A percentile compares a stretch with the other conserved stretches of the same genome.
Conservation (phyloP, 108 stramenopile genomes). For the Fragilaria crotonensis region DNA sequence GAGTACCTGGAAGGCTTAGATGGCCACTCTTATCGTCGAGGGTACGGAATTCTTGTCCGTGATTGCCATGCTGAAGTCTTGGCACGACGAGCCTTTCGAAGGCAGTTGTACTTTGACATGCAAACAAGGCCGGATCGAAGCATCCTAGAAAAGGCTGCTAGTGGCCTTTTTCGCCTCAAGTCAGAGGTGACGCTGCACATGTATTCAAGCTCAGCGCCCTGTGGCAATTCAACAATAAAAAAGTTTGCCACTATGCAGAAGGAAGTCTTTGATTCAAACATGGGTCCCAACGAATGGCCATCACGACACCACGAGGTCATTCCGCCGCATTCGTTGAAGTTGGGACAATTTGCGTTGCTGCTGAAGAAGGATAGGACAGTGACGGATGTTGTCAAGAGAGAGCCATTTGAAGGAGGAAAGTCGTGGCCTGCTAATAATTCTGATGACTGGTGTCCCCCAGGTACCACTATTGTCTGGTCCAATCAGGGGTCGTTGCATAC, state of each 20-base stretch:
- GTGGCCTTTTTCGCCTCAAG: constrained; percentile 28
- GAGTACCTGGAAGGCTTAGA: not conserved
- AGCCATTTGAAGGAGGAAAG: constrained; percentile 9
- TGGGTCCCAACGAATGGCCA: constrained; percentile 76
- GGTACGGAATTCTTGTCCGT: constrained; percentile 57
- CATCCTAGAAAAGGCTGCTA: not conserved
- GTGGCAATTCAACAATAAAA: constrained; percentile 80
- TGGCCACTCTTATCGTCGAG: not conserved
- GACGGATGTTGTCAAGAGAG: not conserved
- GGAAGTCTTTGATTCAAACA: constrained; percentile 50
- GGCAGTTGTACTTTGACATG: constrained; percentile 59
- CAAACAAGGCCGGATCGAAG: not conserved
- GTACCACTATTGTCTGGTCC: constrained; percentile 49
- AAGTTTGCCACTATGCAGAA: constrained; percentile 75
- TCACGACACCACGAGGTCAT: constrained; percentile 38
- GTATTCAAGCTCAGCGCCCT: constrained; percentile 81
- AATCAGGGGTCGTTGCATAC: constrained; percentile 42
- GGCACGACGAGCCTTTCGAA: constrained; percentile 67
- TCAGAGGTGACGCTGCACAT: constrained; percentile 65
- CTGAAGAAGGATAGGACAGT: constrained; percentile 51
- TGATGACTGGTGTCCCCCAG: constrained; percentile 85
- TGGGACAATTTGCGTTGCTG: constrained; percentile 71
- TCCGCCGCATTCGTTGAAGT: constrained; percentile 45
- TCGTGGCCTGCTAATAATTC: constrained; percentile 56
- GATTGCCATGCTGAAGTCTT: constrained; percentile 86